Conservation (phyloP, 2,329 filamentous ascomycete genomes). For the Alternaria sp. region DNA sequence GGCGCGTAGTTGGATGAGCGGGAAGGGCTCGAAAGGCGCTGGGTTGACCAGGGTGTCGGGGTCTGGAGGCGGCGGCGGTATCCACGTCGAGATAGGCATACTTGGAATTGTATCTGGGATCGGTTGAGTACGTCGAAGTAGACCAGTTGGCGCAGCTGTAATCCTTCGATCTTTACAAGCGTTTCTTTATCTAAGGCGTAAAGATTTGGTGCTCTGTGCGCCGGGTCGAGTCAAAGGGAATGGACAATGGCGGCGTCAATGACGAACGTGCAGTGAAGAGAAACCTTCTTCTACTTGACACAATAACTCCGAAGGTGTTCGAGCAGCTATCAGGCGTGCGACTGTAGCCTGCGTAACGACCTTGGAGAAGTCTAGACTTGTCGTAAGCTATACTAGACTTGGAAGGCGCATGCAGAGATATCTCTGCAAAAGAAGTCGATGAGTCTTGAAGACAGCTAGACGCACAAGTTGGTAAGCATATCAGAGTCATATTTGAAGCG, state of each 20-base stretch:
- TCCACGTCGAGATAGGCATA: conserved; percentile 28
- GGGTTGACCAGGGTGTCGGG: conserved; percentile 29
- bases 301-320: background rate
- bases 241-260: background rate
- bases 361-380: background rate
- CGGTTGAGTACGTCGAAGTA: background rate
- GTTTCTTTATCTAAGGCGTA: background rate
- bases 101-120: background rate
- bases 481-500: background rate
- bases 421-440: background rate
- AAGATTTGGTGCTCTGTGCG: background rate
- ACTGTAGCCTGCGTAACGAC: rapidly evolving
- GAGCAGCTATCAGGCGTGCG: background rate
- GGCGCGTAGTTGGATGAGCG: conserved; percentile 63
- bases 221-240: background rate
- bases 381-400: background rate
- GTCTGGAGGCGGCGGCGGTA: conserved; percentile 28
- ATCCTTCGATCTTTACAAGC: background rate
- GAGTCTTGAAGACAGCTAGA: background rate
- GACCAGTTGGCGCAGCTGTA: background rate
- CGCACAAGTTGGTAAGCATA: background rate
- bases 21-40: conserved; percentile 49
- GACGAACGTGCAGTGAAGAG: no score
- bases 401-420: background rate
- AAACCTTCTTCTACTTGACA: background rate